phyloP scores from a whole-genome alignment of 306 rosid species.

The Styphnolobium japonicum region DNA sequence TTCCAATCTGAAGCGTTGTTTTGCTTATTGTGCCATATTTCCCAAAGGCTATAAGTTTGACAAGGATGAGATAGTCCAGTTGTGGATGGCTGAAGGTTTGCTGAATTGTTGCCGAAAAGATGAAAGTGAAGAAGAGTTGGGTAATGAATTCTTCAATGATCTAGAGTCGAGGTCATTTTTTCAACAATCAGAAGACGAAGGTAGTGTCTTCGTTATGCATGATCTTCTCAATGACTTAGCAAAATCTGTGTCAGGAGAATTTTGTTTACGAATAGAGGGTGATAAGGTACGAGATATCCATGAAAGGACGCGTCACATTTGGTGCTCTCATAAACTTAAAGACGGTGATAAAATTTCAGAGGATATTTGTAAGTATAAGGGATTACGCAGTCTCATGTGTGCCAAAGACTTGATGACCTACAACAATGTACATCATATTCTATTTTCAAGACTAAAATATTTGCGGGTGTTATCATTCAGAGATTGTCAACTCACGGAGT shows the following conservation, averaged over 20 bases:
- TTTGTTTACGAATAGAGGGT: neutral
- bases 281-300: neutral
- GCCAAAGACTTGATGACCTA: rapidly evolving
- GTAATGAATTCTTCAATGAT: constrained; percentile 2
- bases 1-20: neutral
- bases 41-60: neutral
- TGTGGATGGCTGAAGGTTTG: constrained; percentile 13
- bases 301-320: neutral
- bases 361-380: neutral
- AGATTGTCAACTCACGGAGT: rapidly evolving
- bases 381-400: neutral
- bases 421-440: neutral
- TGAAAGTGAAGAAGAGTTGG: neutral
- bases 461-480: neutral
- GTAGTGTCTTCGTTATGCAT: constrained; percentile 9
- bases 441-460: neutral
- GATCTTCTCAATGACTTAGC: constrained; percentile 25
- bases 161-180: constrained; percentile 12
- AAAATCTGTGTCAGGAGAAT: neutral
- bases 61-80: neutral
- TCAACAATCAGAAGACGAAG: neutral
- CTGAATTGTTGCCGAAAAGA: too few relatives aligned
- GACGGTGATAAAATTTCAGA: neutral
- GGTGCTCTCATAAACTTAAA: neutral
- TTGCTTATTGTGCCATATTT: neutral